phyloP scores from a whole-genome alignment of 371 early-diverging fungal genomes.

The Haplosporangium sp. region DNA sequence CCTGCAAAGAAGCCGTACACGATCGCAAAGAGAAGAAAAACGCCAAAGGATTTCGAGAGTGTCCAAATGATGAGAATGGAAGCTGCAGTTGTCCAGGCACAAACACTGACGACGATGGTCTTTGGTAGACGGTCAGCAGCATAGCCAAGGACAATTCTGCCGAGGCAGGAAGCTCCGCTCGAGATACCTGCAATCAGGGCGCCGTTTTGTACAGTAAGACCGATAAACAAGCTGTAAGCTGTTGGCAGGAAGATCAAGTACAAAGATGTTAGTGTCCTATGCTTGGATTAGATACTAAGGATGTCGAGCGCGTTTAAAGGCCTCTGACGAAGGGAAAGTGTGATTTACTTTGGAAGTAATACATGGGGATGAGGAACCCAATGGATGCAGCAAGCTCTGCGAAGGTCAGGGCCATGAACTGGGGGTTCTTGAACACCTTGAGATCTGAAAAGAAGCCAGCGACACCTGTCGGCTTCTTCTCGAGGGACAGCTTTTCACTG shows the following conservation, averaged over 20 bases:
- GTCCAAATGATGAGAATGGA: constrained; percentile 70
- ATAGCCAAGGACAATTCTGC: constrained; percentile 64
- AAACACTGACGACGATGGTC: constrained; percentile 56
- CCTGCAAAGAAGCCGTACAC: constrained; percentile 73
- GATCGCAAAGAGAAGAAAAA: constrained; percentile 63
- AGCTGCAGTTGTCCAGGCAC: constrained; percentile 60
- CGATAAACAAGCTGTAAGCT: constrained; percentile 53
- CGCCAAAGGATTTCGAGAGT: constrained; percentile 59
- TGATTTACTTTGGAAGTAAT: constrained; percentile 57
- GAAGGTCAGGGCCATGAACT: constrained; percentile 47
- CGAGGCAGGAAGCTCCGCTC: constrained; percentile 66
- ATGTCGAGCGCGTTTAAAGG: too few species aligned
- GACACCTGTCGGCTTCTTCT: constrained; percentile 22
- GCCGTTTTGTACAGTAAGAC: constrained; percentile 57
- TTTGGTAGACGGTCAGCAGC: constrained; percentile 67
- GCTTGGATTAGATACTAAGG: background rate
- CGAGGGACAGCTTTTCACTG: constrained; percentile 34
- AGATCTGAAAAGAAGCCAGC: constrained; percentile 38
- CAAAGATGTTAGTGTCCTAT: background rate
- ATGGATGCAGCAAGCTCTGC: constrained; percentile 50
- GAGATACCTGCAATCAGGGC: constrained; percentile 64
- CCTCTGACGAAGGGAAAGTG: constrained; percentile 22
- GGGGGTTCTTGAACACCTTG: constrained; percentile 54
- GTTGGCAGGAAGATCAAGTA: background rate
- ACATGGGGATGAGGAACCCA: constrained; percentile 57